Conservation (phyloP, 495 filamentous ascomycete genomes). For the Annulohypoxylon nitens region DNA sequence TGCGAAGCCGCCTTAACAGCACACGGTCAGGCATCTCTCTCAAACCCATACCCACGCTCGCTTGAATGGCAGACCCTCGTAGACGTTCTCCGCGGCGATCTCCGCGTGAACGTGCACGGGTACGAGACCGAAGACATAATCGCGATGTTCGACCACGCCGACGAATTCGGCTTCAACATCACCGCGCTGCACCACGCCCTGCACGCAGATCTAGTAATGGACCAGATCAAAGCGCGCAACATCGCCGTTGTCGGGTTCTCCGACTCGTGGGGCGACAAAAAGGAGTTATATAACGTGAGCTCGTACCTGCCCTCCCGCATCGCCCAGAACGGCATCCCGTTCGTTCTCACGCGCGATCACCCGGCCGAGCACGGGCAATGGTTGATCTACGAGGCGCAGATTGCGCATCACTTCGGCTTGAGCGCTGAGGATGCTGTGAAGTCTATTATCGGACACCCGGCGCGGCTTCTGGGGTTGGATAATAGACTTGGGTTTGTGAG, state of each 20-base stretch:
- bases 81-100: constrained; percentile 63
- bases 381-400: constrained; percentile 62
- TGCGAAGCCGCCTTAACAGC: constrained; percentile 55
- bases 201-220: constrained; percentile 62
- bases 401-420: constrained; percentile 63
- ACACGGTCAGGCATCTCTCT: constrained; percentile 11
- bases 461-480: constrained; percentile 62
- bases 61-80: constrained; percentile 63
- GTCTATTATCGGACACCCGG: constrained; percentile 63
- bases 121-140: constrained; percentile 66
- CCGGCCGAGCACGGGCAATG: constrained; percentile 58
- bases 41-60: constrained; percentile 53
- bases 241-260: constrained; percentile 58
- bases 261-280: constrained; percentile 65
- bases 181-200: constrained; percentile 68
- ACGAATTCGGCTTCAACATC: constrained; percentile 65
- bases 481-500: constrained; percentile 61
- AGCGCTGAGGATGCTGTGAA: constrained; percentile 62
- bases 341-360: constrained; percentile 65
- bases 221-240: constrained; percentile 61
- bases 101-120: constrained; percentile 67
- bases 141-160: constrained; percentile 62
- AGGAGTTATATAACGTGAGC: constrained; percentile 64
- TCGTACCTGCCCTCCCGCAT: constrained; percentile 63
- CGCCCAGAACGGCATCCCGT: constrained; percentile 60